Evolutionary conservation across 192 early-diverging fungal genomes (phyloP), one percentile per base, ranked within the genome.

Genomic region (Coemansia sp.): DNA sequence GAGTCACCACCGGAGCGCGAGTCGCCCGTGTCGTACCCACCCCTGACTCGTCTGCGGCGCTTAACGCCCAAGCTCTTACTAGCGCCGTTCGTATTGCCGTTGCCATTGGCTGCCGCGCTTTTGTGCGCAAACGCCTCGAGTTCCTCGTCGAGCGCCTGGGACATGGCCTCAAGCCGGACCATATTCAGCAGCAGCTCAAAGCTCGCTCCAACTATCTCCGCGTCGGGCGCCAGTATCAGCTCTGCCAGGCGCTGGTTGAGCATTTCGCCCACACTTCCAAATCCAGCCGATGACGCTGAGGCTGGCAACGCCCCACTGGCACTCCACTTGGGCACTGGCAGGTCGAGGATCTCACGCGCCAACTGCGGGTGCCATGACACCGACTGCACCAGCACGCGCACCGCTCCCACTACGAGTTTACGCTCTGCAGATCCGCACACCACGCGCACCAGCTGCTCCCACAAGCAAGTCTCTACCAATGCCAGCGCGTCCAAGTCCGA

Each of bases 361-460:
- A 83, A 59, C 69, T 83, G 80, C 58, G 80, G 80, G 45, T 83
- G 80, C 72, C 80, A 83, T 15, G 80, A 45, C 8, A 83, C 59
- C 8, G 76, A 60, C 63, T 83, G 80, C 32, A 75, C 75, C 72
- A 83, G 60, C 1, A 83, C 63, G 5, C 80, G 67, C 63, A 73
- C 9, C 5, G 80, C 72, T 27, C 80, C 80, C 6, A 83, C 14
- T 0, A 82, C 80, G 14, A 77, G 69, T 39, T 70, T 67, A 31
- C 75, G 75, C 64, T 82, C 80, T 1, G 57, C 48, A 45, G 80
- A 82, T 37, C 31, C 29, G 25, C 67, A 50, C 69, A 75, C 34
- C 10, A 77, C 21, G 2, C 72, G 72, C 37, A 82, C 72, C 23
- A 82, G 75, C 72, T 82, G 72, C 38, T 76, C 72, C 80, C 80